Evolutionary conservation across 352 stramenopile species (phyloP).

Genomic region (Phytophthora boehmeriae): DNA sequence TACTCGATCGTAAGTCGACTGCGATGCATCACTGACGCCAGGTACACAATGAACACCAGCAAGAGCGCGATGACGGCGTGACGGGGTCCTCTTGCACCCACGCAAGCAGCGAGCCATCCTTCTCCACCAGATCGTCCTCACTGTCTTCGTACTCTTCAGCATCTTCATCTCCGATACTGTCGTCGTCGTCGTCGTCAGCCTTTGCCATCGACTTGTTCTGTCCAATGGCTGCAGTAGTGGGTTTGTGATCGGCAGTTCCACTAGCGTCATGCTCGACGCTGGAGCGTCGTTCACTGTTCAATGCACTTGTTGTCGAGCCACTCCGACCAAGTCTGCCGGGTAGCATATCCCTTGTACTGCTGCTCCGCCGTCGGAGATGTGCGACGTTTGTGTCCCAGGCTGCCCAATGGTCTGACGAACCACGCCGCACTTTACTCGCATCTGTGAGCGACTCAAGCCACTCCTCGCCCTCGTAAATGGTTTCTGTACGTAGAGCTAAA

Average conservation of each 20-base stretch:
- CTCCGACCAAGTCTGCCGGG: constrained; percentile 20
- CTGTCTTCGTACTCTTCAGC: constrained; percentile 29
- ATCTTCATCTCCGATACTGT: constrained; percentile 27
- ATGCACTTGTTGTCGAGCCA: constrained; percentile 19
- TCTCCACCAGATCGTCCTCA: constrained; percentile 39
- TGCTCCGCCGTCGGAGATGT: constrained; percentile 40
- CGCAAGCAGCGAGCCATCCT: constrained; percentile 68
- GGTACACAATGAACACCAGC: constrained; percentile 64
- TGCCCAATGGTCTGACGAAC: constrained; percentile 19
- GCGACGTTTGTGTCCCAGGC: constrained; percentile 49
- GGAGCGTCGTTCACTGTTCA: constrained; percentile 26
- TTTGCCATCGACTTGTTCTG: constrained; percentile 2
- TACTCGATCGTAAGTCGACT: constrained; percentile 15
- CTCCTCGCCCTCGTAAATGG: constrained; percentile 82
- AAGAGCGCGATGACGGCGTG: constrained; percentile 65
- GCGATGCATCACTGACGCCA: constrained; percentile 48
- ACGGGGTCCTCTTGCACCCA: constrained; percentile 77
- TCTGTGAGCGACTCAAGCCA: constrained; percentile 82
- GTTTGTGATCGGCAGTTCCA: constrained; percentile 4
- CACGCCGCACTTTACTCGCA: constrained; percentile 57
- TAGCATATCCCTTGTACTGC: constrained; percentile 29
- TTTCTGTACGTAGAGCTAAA: constrained; percentile 72
- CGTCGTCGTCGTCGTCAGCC: constrained; percentile 20
- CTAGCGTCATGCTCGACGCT: constrained; percentile 16
- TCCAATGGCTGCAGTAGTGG: background rate